phyloP scores from a whole-genome alignment of 495 filamentous ascomycete species.

The Trichodelitschia bisporula region DNA sequence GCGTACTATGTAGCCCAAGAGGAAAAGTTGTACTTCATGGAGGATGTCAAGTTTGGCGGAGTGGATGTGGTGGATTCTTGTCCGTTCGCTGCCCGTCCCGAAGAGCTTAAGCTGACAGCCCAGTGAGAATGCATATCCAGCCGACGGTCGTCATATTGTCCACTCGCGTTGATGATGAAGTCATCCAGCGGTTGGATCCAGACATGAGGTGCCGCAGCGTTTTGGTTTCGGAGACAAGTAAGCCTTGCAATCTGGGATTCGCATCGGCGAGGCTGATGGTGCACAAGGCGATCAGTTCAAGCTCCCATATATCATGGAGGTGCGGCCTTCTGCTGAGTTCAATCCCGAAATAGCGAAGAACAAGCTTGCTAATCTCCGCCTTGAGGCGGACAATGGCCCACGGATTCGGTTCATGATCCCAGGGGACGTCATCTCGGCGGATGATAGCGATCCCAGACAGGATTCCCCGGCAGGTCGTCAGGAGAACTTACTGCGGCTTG shows the following conservation, averaged over 20 bases:
- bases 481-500: conserved; percentile 44
- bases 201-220: conserved; percentile 8
- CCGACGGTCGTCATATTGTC: conserved; percentile 64
- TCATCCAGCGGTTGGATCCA: conserved; percentile 17
- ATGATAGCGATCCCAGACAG: conserved; percentile 22
- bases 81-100: too few species aligned
- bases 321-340: conserved; percentile 57
- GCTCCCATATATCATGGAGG: conserved; percentile 46
- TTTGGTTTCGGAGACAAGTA: too few species aligned
- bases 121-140: conserved; percentile 48
- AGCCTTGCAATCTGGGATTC: too few species aligned
- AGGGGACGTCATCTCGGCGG: conserved; percentile 22
- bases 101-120: neutral
- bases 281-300: conserved; percentile 16
- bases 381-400: conserved; percentile 23
- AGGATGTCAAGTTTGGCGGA: conserved; percentile 50
- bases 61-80: conserved; percentile 45
- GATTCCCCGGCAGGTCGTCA: conserved; percentile 27
- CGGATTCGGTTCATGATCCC: conserved; percentile 27
- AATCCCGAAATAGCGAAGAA: conserved; percentile 41
- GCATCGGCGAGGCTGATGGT: too few species aligned
- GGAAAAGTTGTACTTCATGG: conserved; percentile 51
- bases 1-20: conserved; percentile 61
- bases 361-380: conserved; percentile 33
- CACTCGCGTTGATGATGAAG: conserved; percentile 36